Evolutionary conservation across 805 yeast species (phyloP).

Genomic region (Candida takata): DNA sequence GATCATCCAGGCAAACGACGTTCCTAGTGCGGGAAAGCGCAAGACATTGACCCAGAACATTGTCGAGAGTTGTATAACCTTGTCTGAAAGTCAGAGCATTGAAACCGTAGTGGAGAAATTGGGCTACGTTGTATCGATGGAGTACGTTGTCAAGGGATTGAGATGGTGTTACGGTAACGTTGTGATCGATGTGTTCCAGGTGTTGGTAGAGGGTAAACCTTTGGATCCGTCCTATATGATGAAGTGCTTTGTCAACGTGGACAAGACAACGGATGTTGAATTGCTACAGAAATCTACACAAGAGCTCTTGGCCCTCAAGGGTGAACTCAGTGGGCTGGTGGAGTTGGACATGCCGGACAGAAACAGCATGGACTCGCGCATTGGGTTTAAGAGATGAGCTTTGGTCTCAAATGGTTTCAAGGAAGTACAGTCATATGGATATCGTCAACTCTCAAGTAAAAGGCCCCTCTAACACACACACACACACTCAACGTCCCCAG

Average conservation of each 20-base stretch:
- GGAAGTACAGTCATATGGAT: no score
- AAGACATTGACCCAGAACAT: conserved; percentile 61
- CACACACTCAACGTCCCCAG: no score
- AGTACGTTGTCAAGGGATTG: conserved; percentile 54
- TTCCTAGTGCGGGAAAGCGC: conserved; percentile 69
- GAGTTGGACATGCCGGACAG: conserved; percentile 72
- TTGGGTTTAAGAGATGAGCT: not conserved
- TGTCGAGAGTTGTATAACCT: conserved; percentile 39
- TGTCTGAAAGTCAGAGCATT: conserved; percentile 28
- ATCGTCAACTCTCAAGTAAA: no score
- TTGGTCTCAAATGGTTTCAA: not conserved
- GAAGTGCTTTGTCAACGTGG: conserved; percentile 64
- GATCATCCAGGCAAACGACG: conserved; percentile 62
- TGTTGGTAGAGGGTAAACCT: conserved; percentile 27
- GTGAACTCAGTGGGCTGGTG: conserved; percentile 59
- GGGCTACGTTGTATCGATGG: conserved; percentile 62
- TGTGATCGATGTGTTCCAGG: conserved; percentile 52
- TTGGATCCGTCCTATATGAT: conserved; percentile 44
- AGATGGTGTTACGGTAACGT: conserved; percentile 51
- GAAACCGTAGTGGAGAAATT: conserved; percentile 44
- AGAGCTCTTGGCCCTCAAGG: conserved; percentile 55
- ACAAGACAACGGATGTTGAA: conserved; percentile 68
- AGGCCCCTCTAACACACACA: no score
- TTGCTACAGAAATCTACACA: conserved; percentile 58
- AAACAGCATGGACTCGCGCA: conserved; percentile 64